Evolutionary conservation across 495 filamentous ascomycete genomes (phyloP).

Genomic region (Penicilliopsis zonata): DNA sequence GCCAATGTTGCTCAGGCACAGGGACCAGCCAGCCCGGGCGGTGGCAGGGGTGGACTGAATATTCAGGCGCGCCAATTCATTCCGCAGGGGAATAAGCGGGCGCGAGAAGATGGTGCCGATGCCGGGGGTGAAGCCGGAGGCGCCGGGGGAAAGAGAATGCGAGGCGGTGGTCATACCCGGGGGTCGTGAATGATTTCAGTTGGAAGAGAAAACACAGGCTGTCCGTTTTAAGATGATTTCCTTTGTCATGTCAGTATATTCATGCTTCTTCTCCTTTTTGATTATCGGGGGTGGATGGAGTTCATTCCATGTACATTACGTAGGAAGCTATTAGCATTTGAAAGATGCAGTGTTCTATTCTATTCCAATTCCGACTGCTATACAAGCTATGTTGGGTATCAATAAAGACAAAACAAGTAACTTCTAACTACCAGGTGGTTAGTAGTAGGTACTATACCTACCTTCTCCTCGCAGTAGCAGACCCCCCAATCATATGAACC

Average conservation of each 20-base stretch:
- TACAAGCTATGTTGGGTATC: too few relatives aligned
- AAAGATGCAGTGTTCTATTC: too few relatives aligned
- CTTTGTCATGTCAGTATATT: slow-evolving; percentile 6
- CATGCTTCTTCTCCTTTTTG: slow-evolving; percentile 1
- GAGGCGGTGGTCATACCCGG: slow-evolving; percentile 34
- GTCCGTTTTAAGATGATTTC: slow-evolving; percentile 7
- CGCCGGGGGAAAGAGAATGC: slow-evolving; percentile 38
- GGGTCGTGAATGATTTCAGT: slow-evolving; percentile 13
- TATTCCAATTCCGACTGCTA: too few relatives aligned
- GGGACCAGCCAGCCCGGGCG: slow-evolving; percentile 18
- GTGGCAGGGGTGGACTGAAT: slow-evolving; percentile 31
- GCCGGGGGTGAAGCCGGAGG: slow-evolving; percentile 22
- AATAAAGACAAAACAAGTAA: too few relatives aligned
- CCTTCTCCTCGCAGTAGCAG: slow-evolving; percentile 16
- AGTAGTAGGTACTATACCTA: too few relatives aligned
- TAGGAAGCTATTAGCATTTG: too few relatives aligned
- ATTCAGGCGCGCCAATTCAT: slow-evolving; percentile 48
- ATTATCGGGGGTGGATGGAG: too few relatives aligned
- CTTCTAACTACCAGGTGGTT: too few relatives aligned
- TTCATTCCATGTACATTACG: too few relatives aligned
- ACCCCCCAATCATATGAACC: slow-evolving; percentile 21
- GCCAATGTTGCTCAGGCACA: slow-evolving; percentile 14
- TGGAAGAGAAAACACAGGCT: not conserved
- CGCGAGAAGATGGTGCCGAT: slow-evolving; percentile 48
- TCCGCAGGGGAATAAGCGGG: slow-evolving; percentile 51